These are phyloP conservation scores for Thermomucor indicae-seudaticae DNA, from an alignment of 371 early-diverging fungal genomes.

Conservation along the genomic window DNA sequence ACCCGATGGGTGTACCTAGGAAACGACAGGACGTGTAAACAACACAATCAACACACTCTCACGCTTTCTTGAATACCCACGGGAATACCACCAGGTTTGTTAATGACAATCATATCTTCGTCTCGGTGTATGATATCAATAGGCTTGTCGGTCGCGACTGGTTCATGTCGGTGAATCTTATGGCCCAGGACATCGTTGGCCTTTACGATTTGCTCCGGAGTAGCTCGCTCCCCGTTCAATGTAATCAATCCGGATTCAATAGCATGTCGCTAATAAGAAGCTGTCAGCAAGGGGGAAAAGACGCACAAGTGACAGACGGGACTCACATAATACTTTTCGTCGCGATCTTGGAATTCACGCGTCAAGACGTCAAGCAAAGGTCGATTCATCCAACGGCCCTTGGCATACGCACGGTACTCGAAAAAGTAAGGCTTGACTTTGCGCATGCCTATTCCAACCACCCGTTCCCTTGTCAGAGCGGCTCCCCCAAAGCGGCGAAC, in stretches of 20 bases:
- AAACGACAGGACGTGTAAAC: no score
- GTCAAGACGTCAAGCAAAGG: conserved; percentile 72
- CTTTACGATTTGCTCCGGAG: conserved; percentile 49
- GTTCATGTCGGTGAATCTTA: conserved; percentile 92
- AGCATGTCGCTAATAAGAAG: conserved; percentile 54
- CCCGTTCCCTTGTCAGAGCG: background rate
- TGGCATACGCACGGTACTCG: conserved; percentile 77
- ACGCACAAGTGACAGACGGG: background rate
- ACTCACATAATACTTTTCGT: conserved; percentile 77
- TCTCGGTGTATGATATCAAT: conserved; percentile 60
- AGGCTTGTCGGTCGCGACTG: conserved; percentile 71
- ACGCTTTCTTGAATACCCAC: conserved; percentile 13
- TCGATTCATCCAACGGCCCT: conserved; percentile 87
- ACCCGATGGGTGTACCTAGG: conserved; percentile 73
- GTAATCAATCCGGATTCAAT: conserved; percentile 76
- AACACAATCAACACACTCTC: background rate
- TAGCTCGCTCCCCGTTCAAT: conserved; percentile 63
- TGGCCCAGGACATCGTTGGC: conserved; percentile 80
- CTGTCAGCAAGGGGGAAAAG: background rate
- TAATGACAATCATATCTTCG: conserved; percentile 72
- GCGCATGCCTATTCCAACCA: conserved; percentile 52
- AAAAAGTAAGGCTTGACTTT: conserved; percentile 83
- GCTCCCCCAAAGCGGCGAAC: background rate
- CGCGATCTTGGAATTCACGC: conserved; percentile 84
- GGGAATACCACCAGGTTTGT: conserved; percentile 90